Evolutionary conservation across 2,329 filamentous ascomycete genomes (phyloP).

Genomic region (Chaetomium globosum): DNA sequence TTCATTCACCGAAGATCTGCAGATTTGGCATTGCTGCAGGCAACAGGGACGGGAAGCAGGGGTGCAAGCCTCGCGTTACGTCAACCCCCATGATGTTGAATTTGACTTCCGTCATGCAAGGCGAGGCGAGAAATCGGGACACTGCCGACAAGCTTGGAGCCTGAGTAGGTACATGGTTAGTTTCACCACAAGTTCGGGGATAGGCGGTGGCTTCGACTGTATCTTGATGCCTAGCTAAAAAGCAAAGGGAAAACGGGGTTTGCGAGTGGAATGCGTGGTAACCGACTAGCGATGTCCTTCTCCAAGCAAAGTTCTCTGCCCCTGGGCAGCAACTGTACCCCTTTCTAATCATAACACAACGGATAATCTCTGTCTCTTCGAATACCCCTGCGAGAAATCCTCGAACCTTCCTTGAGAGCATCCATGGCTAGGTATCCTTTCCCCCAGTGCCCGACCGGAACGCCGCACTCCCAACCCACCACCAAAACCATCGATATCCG

Average conservation of each 20-base stretch:
- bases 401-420: constrained; percentile 4
- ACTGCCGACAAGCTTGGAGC: neutral
- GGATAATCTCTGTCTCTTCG: neutral
- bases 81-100: constrained; percentile 20
- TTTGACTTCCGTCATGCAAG: too few relatives aligned
- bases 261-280: constrained; percentile 13
- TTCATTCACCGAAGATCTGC: neutral
- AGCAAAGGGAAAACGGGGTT: too few relatives aligned
- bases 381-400: neutral
- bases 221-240: constrained; percentile 15
- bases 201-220: neutral
- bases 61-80: constrained; percentile 16
- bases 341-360: constrained; percentile 14
- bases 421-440: constrained; percentile 17
- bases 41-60: constrained; percentile 20
- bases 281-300: neutral
- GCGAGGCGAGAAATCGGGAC: neutral
- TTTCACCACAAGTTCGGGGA: neutral
- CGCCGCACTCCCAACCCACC: neutral
- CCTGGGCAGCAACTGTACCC: neutral
- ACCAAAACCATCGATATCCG: constrained; percentile 11
- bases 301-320: neutral
- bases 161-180: neutral
- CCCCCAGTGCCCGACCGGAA: constrained; percentile 21
- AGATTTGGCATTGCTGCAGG: constrained; percentile 18